Evolutionary conservation across 2,329 filamentous ascomycete genomes (phyloP), one percentile per base, ranked within the genome.

Genomic region (Monilinia fructigena): DNA sequence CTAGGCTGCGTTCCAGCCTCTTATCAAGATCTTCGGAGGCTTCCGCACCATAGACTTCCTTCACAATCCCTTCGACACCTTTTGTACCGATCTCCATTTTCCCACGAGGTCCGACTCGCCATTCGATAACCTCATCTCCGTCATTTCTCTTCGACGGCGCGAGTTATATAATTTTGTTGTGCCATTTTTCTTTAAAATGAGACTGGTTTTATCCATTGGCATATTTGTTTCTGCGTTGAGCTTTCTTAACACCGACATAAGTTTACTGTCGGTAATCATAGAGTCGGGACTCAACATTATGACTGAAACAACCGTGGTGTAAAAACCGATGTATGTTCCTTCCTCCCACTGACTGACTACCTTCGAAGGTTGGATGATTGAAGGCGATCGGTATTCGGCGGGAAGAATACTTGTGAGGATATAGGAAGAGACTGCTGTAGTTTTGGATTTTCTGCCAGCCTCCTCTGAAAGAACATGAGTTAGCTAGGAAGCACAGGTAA

Each of bases 71-170:
- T 23, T 87, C 86, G 16, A 95, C 89, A 0, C 90, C 91, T 60
- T 87, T 83, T n/a, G 88, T 82, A 0, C 90, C 91, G 47, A 98
- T 85, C 77, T 98, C 95, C 10, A 93, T 83, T 78, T 90, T 95
- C 7, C 91, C 94, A 28, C 95, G 85, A 7, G 92, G 89, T 0
- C 95, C 95, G 18, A 97, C 85, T 66, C 90, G 85, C 84, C 92
- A 99, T 58, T 91, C 93, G 10, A 92, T 82, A 2, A 86, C 82
- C 69, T 94, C 88, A 48, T 96, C 91, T 35, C 90, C 91, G 1
- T 86, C 87, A 16, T 81, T 81, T 55, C 80, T 85, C n/a, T 72
- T 97, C 93, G 26, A 88, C 84, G 60, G 88, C 83, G 69, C 86
- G 90, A 47, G 93, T 82, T 3, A 99, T 80, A 75, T 99, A 99